Base-by-base conservation (phyloP, 371 early-diverging fungal genomes). In the Umbelopsis sp. region DNA sequence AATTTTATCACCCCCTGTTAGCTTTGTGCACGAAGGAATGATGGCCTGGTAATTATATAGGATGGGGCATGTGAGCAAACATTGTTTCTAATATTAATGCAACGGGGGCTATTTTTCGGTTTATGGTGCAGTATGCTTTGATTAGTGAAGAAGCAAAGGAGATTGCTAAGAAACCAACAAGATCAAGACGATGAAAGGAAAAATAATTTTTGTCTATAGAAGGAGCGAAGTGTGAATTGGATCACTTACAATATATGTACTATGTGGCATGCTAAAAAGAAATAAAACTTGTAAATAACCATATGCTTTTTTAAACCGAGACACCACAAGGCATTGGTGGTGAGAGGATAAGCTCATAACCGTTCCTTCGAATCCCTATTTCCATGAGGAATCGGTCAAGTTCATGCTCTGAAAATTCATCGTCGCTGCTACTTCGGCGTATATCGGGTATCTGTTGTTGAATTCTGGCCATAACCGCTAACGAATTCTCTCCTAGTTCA, bases 1-100 rank as follows among this genome's bases (percentile, higher is more conserved):
- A n/a, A 20, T 57, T 24, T 57, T 44, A n/a, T 20, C 22, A 29
- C 48, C 41, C 29, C 29, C 29, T 45, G 32, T 22, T 63, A 73
- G 74, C 68, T 73, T 7, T 73, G 74, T 65, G 74, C 74, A 16
- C 74, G 74, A 32, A 50, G 74, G 29, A 73, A 73, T 51, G 74
- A 73, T 24, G 46, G 65, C 18, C 53, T 73, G 68, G 74, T 73
- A 66, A 68, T 57, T 50, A 35, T 12, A 41, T 41, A 41, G 2
- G 7, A 10, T 41, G 41, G 38, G 4, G 41, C 12, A 41, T 41
- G 41, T 29, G 29, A 29, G 41, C 41, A 41, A 10, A 41, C 41
- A 12, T 5, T 41, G 7, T 41, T 7, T 41, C 12, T 41, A 12
- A 12, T 41, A 41, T 41, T 41, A 41, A 41, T 41, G 41, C 41